Evolutionary conservation across 2,329 filamentous ascomycete species (phyloP).

Genomic region (Pseudogymnoascus sp.): DNA sequence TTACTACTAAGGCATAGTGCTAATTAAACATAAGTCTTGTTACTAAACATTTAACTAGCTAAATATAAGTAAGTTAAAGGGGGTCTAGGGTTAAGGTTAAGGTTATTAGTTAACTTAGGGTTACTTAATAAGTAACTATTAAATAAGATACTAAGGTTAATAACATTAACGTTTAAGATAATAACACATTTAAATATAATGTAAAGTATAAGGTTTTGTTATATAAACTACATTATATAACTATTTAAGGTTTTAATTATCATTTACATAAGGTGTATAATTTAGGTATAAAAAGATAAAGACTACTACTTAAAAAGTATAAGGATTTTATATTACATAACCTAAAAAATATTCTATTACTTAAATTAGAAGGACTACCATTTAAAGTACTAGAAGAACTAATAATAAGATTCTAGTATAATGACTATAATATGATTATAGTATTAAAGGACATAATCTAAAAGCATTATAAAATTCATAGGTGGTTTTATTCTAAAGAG

Average conservation of each 20-base stretch:
- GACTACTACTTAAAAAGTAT: not conserved
- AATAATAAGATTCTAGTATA: not conserved
- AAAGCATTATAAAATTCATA: not conserved
- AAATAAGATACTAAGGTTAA: not conserved
- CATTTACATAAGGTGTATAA: not conserved
- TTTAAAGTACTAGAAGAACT: not conserved
- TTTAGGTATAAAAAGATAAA: not conserved
- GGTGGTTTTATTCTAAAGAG: not conserved
- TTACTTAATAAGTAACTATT: not conserved
- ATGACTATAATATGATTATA: not conserved
- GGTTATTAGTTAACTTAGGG: not conserved
- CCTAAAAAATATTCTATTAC: not conserved
- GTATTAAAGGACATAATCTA: not conserved
- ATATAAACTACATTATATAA: not conserved
- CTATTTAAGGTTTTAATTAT: not conserved
- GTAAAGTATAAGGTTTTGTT: not conserved
- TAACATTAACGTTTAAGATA: not conserved
- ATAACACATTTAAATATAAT: not conserved
- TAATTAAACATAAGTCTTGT: not conserved
- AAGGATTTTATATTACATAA: not conserved
- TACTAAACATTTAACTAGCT: not conserved
- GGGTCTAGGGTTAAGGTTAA: not conserved
- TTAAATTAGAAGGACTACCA: not conserved
- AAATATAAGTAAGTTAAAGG: not conserved
- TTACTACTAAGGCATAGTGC: not conserved